These are phyloP conservation scores for Dactylellina haptotyla DNA, from an alignment of 2,329 filamentous ascomycete species.

Conservation along the genomic window DNA sequence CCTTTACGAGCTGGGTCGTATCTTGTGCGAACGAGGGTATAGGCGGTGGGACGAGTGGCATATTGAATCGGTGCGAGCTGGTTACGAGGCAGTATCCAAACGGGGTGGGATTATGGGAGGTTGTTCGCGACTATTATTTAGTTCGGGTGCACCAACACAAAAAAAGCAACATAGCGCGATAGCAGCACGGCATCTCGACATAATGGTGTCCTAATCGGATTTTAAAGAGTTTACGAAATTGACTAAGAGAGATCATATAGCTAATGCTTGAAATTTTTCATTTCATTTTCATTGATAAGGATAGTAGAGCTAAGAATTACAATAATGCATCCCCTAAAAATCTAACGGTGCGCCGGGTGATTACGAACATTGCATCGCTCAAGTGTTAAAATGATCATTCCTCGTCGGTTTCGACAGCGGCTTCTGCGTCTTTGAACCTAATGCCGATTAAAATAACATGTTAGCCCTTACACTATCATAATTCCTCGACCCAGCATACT, in stretches of 20 bases:
- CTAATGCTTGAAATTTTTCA: too few relatives aligned
- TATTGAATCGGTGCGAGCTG: slow-evolving; percentile 6
- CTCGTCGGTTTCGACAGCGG: slow-evolving; percentile 32
- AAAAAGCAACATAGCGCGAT: slow-evolving; percentile 11
- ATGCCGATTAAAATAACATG: not conserved
- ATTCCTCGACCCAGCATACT: too few relatives aligned
- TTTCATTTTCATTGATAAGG: not conserved
- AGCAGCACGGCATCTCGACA: not conserved
- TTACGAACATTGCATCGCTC: not conserved
- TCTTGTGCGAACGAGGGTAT: slow-evolving; percentile 49
- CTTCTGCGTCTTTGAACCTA: slow-evolving; percentile 35
- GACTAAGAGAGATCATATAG: too few relatives aligned
- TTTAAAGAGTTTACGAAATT: too few relatives aligned
- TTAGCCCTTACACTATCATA: not conserved
- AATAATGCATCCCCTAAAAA: not conserved
- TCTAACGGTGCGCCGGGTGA: slow-evolving; percentile 6
- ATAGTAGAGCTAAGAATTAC: too few relatives aligned
- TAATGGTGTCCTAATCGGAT: too few relatives aligned
- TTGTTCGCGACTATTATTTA: slow-evolving; percentile 25
- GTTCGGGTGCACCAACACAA: not conserved
- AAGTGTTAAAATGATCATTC: slow-evolving; percentile 1
- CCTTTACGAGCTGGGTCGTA: slow-evolving; percentile 29
- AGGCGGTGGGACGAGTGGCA: slow-evolving; percentile 35
- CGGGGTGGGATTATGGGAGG: not conserved
- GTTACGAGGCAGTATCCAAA: not conserved